Conservation (phyloP, 208 protist species). For the Trypanosoma theileri region DNA sequence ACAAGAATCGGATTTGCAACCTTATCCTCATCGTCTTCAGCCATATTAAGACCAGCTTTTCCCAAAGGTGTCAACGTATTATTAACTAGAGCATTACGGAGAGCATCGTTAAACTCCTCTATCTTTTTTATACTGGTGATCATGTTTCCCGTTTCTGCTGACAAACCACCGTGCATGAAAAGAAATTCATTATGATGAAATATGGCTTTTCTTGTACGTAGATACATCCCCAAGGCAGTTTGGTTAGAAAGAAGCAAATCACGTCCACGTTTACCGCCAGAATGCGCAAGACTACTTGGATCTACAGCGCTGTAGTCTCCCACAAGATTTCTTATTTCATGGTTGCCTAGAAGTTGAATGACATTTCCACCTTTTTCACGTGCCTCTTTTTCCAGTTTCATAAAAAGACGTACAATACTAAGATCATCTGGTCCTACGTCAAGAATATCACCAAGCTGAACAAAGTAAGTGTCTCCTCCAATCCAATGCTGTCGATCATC, state of each 20-base stretch:
- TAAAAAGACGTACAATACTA: conserved; percentile 75
- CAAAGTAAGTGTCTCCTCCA: conserved; percentile 70
- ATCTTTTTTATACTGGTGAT: conserved; percentile 75
- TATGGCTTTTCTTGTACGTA: conserved; percentile 75
- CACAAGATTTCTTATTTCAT: conserved; percentile 90
- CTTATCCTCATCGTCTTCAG: conserved; percentile 60
- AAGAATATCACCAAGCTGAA: conserved; percentile 92
- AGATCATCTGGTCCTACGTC: conserved; percentile 88
- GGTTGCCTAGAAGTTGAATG: conserved; percentile 88
- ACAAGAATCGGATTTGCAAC: conserved; percentile 88
- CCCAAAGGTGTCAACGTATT: conserved; percentile 66
- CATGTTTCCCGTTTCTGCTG: conserved; percentile 63
- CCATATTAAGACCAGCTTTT: conserved; percentile 53
- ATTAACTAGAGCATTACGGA: conserved; percentile 64
- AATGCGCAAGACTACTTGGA: conserved; percentile 39
- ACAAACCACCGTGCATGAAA: conserved; percentile 92
- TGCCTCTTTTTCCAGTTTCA: conserved; percentile 73
- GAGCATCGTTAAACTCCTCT: conserved; percentile 73
- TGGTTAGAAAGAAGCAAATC: conserved; percentile 65
- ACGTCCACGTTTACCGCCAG: conserved; percentile 62
- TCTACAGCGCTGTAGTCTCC: conserved; percentile 83
- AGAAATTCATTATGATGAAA: conserved; percentile 81
- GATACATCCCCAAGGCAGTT: conserved; percentile 66
- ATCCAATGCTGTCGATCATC: conserved; percentile 77
- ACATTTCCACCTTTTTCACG: conserved; percentile 71